A percentile compares a stretch with the other conserved stretches of the same genome.
Evolutionary conservation across 2,329 filamentous ascomycete genomes (phyloP).

Genomic region (Escovopsis sp.): DNA sequence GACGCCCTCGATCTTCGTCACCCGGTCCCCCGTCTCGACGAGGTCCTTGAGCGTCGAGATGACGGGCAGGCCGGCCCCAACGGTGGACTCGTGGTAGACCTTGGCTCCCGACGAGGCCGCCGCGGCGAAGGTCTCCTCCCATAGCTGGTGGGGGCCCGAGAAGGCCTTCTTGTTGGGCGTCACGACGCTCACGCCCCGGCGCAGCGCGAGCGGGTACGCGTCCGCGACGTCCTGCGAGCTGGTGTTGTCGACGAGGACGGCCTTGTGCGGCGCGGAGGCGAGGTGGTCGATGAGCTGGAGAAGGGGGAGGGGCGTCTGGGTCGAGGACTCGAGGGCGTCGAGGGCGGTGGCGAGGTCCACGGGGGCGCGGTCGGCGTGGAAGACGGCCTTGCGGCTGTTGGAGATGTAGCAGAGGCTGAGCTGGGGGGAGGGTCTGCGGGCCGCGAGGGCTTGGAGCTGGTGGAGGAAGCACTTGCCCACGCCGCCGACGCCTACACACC

Average conservation of each 20-base stretch:
- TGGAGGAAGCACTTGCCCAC: constrained; percentile 83
- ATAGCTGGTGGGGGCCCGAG: constrained; percentile 63
- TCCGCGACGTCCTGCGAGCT: constrained; percentile 76
- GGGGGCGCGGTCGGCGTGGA: constrained; percentile 55
- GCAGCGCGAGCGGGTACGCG: constrained; percentile 66
- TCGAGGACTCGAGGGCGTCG: constrained; percentile 47
- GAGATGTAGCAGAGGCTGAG: constrained; percentile 73
- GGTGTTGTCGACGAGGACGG: constrained; percentile 88
- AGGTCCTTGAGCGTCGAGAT: constrained; percentile 89
- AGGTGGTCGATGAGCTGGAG: constrained; percentile 65
- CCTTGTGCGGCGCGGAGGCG: constrained; percentile 57
- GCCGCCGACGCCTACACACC: constrained; percentile 60
- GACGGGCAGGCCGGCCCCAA: constrained; percentile 84
- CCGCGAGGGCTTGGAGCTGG: constrained; percentile 57
- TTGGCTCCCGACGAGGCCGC: constrained; percentile 58
- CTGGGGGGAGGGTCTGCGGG: constrained; percentile 50
- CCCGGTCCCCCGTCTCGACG: constrained; percentile 82
- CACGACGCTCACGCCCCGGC: constrained; percentile 73
- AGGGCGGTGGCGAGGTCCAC: constrained; percentile 45
- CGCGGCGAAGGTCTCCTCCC: constrained; percentile 72
- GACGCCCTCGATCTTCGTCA: constrained; percentile 87
- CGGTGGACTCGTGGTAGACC: constrained; percentile 89
- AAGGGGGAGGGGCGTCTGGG: constrained; percentile 49
- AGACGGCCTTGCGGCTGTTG: constrained; percentile 70
- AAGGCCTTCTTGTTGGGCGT: constrained; percentile 99